phyloP scores from a whole-genome alignment of 176 grass and related monocot genomes.

The Raddia distichophylla region DNA sequence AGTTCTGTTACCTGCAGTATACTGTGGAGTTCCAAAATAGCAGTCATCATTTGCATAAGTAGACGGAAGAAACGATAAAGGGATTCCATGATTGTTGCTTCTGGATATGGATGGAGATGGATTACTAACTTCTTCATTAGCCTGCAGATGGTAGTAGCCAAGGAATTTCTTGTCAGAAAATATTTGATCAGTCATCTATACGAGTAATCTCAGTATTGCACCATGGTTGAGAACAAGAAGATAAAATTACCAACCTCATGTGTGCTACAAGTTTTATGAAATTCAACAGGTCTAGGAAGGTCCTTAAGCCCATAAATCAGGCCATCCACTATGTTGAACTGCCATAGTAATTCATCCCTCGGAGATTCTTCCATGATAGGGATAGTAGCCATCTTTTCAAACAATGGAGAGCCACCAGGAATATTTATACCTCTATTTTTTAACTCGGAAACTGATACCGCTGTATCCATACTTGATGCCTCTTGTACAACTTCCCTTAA shows the following conservation, averaged over 20 bases:
- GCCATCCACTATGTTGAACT: constrained; percentile 16
- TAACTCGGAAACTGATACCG: constrained; percentile 20
- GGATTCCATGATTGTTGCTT: constrained; percentile 27
- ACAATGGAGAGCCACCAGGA: constrained; percentile 4
- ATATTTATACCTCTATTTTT: constrained; percentile 10
- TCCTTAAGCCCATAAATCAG: constrained; percentile 2
- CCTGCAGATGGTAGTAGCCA: constrained; percentile 41
- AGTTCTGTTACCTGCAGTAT: constrained; percentile 45
- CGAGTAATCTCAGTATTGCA: constrained; percentile 3
- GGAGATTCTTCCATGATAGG: neutral
- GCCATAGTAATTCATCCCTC: constrained; percentile 14
- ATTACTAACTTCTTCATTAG: constrained; percentile 27
- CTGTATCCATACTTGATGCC: constrained; percentile 10
- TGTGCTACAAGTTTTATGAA: constrained; percentile 16
- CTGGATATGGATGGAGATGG: constrained; percentile 37
- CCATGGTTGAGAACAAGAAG: neutral
- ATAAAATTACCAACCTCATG: constrained; percentile 37
- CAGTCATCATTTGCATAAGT: constrained; percentile 49
- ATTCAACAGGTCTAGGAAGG: neutral
- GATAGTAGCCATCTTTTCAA: neutral
- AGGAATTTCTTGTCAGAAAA: constrained; percentile 9
- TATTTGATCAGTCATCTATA: neutral
- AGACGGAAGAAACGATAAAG: constrained; percentile 46
- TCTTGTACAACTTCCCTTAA: constrained; percentile 26
- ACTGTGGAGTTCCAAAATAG: constrained; percentile 34